Evolutionary conservation across 148 eudicot genomes (phyloP).

Genomic region (Nepenthes gracilis): DNA sequence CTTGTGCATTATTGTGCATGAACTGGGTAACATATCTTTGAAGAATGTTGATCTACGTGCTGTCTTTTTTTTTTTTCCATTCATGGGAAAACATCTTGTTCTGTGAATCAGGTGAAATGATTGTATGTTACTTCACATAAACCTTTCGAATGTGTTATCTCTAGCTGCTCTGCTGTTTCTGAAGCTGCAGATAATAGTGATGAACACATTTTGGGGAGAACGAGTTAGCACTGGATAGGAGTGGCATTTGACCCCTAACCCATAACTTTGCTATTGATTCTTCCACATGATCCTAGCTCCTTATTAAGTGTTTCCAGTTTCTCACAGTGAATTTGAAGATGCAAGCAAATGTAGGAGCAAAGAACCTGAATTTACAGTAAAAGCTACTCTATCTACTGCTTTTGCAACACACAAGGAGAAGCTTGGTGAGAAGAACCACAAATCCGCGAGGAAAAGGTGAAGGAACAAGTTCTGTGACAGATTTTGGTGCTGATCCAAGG

Average conservation of each 20-base stretch:
- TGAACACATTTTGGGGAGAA: too few species aligned
- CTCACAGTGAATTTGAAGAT: slow-evolving; percentile 26
- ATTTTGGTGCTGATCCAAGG: not conserved
- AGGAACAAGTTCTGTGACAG: slow-evolving; percentile 10
- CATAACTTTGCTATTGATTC: too few species aligned
- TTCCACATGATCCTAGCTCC: slow-evolving; percentile 13
- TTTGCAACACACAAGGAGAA: slow-evolving; percentile 50
- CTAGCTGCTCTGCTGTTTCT: slow-evolving; percentile 25
- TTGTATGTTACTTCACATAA: slow-evolving; percentile 86
- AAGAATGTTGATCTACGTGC: not conserved
- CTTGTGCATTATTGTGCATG: not conserved
- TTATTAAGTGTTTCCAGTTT: slow-evolving; percentile 21
- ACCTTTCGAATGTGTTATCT: slow-evolving; percentile 73
- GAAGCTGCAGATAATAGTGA: slow-evolving; percentile 19
- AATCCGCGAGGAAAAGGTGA: slow-evolving; percentile 14
- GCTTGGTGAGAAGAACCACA: slow-evolving; percentile 28
- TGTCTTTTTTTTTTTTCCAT: not conserved
- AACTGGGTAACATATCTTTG: not conserved
- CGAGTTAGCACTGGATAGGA: too few species aligned
- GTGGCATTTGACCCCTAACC: too few species aligned
- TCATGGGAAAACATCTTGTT: not conserved
- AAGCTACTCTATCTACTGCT: slow-evolving; percentile 71
- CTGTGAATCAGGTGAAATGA: slow-evolving; percentile 62
- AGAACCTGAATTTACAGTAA: slow-evolving; percentile 42
- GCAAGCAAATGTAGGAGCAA: slow-evolving; percentile 43